A percentile compares a stretch with the other conserved stretches of the same genome.
Evolutionary conservation across 2,329 filamentous ascomycete species (phyloP).

Genomic region (Fusarium sp.): DNA sequence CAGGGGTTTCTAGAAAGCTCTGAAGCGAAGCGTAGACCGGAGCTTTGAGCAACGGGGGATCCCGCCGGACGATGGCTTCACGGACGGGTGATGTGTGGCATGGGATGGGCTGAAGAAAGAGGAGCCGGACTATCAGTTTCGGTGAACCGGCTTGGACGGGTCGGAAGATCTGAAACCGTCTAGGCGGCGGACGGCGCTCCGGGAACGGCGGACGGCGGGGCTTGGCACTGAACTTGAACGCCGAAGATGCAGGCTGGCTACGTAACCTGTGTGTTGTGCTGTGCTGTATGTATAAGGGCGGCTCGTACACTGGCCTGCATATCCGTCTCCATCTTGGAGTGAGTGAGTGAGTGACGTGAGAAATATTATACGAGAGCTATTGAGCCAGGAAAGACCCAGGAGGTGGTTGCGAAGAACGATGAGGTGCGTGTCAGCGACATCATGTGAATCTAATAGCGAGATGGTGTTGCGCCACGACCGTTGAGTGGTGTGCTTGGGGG

Average conservation of each 20-base stretch:
- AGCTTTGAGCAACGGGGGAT: not conserved
- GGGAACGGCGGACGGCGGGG: not conserved
- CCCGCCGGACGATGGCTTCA: not conserved
- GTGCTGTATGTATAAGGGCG: not conserved
- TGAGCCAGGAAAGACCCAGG: slow-evolving; percentile 1
- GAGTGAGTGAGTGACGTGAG: slow-evolving; percentile 32
- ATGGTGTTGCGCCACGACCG: slow-evolving; percentile 29
- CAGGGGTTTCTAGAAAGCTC: not conserved
- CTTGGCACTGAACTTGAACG: slow-evolving; percentile 10
- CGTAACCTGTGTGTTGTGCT: not conserved
- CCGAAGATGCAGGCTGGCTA: slow-evolving; percentile 16
- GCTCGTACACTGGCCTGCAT: not conserved
- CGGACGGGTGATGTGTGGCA: not conserved
- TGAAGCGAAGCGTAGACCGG: not conserved
- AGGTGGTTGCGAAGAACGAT: slow-evolving; percentile 13
- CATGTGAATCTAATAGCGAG: slow-evolving; percentile 32
- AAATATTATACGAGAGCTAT: slow-evolving; percentile 5
- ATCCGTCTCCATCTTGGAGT: not conserved
- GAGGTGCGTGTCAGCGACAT: slow-evolving; percentile 33
- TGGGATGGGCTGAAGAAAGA: not conserved
- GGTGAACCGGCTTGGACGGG: slow-evolving; percentile 6
- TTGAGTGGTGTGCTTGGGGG: slow-evolving; percentile 26
- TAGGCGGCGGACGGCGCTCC: not conserved
- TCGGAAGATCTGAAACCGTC: slow-evolving; percentile 27
- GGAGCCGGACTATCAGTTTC: slow-evolving; percentile 2